These are phyloP conservation scores for Volvox carteri DNA, from an alignment of 163 green algal genomes.

Conservation along the genomic window DNA sequence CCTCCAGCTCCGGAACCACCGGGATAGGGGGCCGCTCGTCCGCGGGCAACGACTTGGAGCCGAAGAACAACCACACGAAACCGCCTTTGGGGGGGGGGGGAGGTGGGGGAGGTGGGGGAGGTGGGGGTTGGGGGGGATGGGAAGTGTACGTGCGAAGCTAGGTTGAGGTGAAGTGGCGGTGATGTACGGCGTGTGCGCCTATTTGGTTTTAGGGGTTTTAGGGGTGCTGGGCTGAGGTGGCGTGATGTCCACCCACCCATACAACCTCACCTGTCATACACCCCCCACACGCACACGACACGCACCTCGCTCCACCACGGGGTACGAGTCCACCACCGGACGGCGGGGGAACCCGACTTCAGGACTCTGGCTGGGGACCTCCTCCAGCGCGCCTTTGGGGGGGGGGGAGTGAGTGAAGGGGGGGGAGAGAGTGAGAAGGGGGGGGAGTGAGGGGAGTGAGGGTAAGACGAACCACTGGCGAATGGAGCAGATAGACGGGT, in stretches of 20 bases:
- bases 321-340: constrained; percentile 73
- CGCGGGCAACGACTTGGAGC: constrained; percentile 72
- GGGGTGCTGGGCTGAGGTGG: too few species aligned
- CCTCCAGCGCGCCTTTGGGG: constrained; percentile 57
- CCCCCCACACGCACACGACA: too few species aligned
- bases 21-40: constrained; percentile 87
- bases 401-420: neutral
- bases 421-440: neutral
- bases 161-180: too few species aligned
- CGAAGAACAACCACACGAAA: constrained; percentile 92
- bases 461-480: too few species aligned
- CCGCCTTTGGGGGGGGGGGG: constrained; percentile 40
- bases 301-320: constrained; percentile 63
- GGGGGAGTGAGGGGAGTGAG: neutral
- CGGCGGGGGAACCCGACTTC: constrained; percentile 76
- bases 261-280: too few species aligned
- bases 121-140: neutral
- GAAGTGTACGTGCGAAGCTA: neutral
- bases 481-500: too few species aligned
- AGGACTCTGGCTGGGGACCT: constrained; percentile 58
- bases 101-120: neutral
- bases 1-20: constrained; percentile 82
- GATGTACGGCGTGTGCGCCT: too few species aligned
- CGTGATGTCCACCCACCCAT: too few species aligned
- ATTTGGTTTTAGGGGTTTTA: too few species aligned